phyloP scores from a whole-genome alignment of 352 stramenopile genomes.

The Phytophthora megakarya region DNA sequence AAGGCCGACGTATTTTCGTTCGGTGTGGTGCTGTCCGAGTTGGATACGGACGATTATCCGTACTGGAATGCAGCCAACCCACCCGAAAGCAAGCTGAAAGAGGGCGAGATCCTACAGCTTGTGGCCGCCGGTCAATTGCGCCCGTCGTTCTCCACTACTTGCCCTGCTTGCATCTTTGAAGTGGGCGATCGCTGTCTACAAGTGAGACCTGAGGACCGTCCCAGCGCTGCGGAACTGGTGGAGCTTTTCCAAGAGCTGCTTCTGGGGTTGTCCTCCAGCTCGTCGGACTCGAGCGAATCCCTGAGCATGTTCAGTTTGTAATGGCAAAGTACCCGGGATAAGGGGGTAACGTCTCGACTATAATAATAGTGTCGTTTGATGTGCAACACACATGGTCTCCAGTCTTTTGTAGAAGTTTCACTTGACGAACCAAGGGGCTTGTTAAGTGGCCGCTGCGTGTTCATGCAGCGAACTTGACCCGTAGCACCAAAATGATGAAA shows the following conservation, averaged over 20 bases:
- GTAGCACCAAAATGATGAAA: not conserved
- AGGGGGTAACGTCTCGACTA: slow-evolving; percentile 4
- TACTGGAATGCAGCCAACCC: slow-evolving; percentile 40
- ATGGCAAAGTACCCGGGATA: slow-evolving; percentile 2
- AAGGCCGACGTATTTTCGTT: slow-evolving; percentile 47
- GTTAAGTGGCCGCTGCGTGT: not conserved
- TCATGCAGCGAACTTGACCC: not conserved
- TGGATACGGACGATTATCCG: slow-evolving; percentile 47
- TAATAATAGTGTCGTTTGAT: slow-evolving; percentile 25
- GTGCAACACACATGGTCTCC: slow-evolving; percentile 24
- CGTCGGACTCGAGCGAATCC: slow-evolving; percentile 6
- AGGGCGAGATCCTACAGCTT: slow-evolving; percentile 40
- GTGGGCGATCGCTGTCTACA: slow-evolving; percentile 41
- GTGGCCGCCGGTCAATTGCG: slow-evolving; percentile 36
- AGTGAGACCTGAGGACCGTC: slow-evolving; percentile 31
- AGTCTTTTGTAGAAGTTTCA: not conserved
- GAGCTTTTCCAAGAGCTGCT: slow-evolving; percentile 18
- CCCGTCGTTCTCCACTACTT: slow-evolving; percentile 37
- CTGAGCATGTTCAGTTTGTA: slow-evolving; percentile 22
- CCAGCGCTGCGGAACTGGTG: slow-evolving; percentile 35
- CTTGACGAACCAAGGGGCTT: not conserved
- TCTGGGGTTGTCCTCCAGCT: slow-evolving; percentile 1
- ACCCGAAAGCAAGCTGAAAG: slow-evolving; percentile 25
- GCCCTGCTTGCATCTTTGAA: slow-evolving; percentile 36
- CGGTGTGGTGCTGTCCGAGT: slow-evolving; percentile 49